These are phyloP conservation scores for Ophiocordyceps camponoti-leonardi DNA, from an alignment of 2,329 filamentous ascomycete species.

Conservation along the genomic window DNA sequence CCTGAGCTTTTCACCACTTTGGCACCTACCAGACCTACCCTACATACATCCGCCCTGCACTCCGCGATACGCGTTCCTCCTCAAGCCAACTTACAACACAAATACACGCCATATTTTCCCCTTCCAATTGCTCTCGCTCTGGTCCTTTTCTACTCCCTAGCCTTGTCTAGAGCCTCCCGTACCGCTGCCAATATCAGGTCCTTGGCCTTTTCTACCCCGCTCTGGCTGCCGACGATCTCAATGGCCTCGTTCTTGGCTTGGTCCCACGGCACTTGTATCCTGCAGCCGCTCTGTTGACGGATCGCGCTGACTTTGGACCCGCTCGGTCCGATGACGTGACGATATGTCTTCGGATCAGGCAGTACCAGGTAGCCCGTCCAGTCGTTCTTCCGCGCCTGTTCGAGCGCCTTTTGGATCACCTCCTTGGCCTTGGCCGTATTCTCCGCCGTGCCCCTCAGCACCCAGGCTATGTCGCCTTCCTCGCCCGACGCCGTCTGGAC, in stretches of 20 bases:
- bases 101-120: neutral
- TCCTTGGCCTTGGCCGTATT: conserved; percentile 69
- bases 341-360: conserved; percentile 76
- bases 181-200: conserved; percentile 80
- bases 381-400: conserved; percentile 50
- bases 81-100: neutral
- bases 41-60: too few species aligned
- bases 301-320: conserved; percentile 89
- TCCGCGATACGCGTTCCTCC: too few species aligned
- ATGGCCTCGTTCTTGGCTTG: conserved; percentile 67
- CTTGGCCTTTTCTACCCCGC: conserved; percentile 73
- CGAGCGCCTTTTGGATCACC: conserved; percentile 54
- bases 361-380: conserved; percentile 77
- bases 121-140: neutral
- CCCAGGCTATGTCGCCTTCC: conserved; percentile 70
- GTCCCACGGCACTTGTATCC: conserved; percentile 80
- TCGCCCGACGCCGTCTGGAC: conserved; percentile 46
- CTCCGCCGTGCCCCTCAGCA: conserved; percentile 63
- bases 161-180: conserved; percentile 32
- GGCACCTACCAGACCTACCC: too few species aligned
- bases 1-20: too few species aligned
- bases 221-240: conserved; percentile 64
- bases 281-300: conserved; percentile 79
- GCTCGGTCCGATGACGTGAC: conserved; percentile 75
- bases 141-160: conserved; percentile 10